Conservation (phyloP, 495 filamentous ascomycete genomes). For the Beverwykella pulmonaria region DNA sequence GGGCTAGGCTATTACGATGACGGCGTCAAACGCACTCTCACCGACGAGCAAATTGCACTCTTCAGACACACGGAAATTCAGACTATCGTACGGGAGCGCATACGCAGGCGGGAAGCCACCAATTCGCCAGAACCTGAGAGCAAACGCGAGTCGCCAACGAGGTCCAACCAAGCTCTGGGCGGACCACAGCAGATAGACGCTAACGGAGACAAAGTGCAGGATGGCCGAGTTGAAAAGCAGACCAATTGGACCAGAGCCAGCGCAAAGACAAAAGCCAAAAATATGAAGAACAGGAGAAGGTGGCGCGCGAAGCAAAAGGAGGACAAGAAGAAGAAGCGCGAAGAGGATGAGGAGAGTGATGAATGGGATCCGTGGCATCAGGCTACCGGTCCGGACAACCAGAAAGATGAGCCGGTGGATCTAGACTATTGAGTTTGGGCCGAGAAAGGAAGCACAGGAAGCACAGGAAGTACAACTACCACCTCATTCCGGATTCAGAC, state of each 20-base stretch:
- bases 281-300: slow-evolving; percentile 43
- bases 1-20: slow-evolving; percentile 86
- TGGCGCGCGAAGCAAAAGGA: slow-evolving; percentile 43
- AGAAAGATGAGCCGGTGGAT: slow-evolving; percentile 32
- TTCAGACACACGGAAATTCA: slow-evolving; percentile 91
- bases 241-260: slow-evolving; percentile 14
- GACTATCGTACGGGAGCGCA: slow-evolving; percentile 17
- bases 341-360: slow-evolving; percentile 37
- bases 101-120: neutral
- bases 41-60: slow-evolving; percentile 86
- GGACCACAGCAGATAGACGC: neutral
- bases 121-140: neutral
- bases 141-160: neutral
- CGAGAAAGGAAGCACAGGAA: neutral
- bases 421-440: slow-evolving; percentile 44
- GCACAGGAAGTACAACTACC: too few relatives aligned
- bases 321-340: slow-evolving; percentile 49
- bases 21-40: slow-evolving; percentile 86
- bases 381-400: slow-evolving; percentile 42
- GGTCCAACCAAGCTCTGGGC: neutral
- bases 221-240: slow-evolving; percentile 16
- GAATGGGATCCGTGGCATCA: slow-evolving; percentile 42
- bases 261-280: slow-evolving; percentile 18
- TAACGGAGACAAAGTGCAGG: slow-evolving; percentile 1
- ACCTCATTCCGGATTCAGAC: neutral